phyloP scores from a whole-genome alignment of 2,329 filamentous ascomycete genomes.

The Periglandula ipomoeae region DNA sequence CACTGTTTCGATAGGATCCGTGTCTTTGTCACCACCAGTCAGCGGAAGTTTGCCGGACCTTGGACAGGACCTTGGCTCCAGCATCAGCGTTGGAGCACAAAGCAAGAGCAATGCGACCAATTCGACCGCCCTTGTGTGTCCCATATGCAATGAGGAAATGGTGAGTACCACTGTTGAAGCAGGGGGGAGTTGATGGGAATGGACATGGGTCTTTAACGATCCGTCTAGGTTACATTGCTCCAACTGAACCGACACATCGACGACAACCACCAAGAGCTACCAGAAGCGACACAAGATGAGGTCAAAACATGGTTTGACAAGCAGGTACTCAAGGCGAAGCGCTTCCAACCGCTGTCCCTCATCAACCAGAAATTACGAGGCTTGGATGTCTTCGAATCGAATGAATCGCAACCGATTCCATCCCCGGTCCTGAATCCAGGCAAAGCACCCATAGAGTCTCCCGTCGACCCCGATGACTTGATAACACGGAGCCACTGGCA shows the following conservation, averaged over 20 bases:
- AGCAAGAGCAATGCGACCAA: conserved; percentile 39
- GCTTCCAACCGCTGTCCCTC: conserved; percentile 82
- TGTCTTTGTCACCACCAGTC: conserved; percentile 50
- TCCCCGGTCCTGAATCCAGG: conserved; percentile 23
- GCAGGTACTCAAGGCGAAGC: conserved; percentile 86
- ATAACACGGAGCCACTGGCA: conserved; percentile 91
- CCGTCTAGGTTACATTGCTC: conserved; percentile 67
- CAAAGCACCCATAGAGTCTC: conserved; percentile 30
- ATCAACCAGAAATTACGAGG: conserved; percentile 92
- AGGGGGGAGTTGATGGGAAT: background rate
- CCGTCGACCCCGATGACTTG: conserved; percentile 75
- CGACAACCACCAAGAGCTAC: conserved; percentile 81
- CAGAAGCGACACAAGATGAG: conserved; percentile 82
- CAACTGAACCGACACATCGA: conserved; percentile 84
- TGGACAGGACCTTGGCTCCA: conserved; percentile 69
- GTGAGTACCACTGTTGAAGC: conserved; percentile 35
- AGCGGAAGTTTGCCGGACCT: conserved; percentile 58
- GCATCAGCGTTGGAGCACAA: conserved; percentile 58
- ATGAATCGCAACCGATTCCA: conserved; percentile 48
- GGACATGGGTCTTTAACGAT: background rate
- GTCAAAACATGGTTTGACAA: conserved; percentile 96
- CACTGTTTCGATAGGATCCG: conserved; percentile 69
- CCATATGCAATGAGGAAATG: conserved; percentile 99
- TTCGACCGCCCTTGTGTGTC: conserved; percentile 68
- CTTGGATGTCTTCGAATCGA: conserved; percentile 88